A percentile compares a stretch with the other conserved stretches of the same genome.
Conservation (phyloP, 2,329 filamentous ascomycete species). For the Penicillium aurantiogriseum region DNA sequence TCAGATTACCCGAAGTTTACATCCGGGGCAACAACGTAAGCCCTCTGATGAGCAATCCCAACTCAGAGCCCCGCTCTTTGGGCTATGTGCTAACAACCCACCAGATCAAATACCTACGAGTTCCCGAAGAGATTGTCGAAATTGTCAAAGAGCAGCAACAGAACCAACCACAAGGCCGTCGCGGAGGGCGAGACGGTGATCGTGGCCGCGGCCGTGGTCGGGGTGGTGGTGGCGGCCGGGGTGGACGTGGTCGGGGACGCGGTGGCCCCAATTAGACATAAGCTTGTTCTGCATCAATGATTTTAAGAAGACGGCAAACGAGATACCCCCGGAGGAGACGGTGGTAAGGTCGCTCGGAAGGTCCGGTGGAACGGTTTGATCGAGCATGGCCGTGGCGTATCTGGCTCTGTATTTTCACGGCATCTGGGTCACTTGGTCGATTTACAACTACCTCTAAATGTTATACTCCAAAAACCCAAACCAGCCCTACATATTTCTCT, state of each 20-base stretch:
- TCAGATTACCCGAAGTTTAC: conserved; percentile 88
- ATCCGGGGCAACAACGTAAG: conserved; percentile 95
- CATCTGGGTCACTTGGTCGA: conserved; percentile 28
- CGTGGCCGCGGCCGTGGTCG: conserved; percentile 40
- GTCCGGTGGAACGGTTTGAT: conserved; percentile 32
- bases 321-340: conserved; percentile 38
- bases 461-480: conserved; percentile 13
- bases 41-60: conserved; percentile 15
- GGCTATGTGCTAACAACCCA: conserved; percentile 2
- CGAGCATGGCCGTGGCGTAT: conserved; percentile 44
- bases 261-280: conserved; percentile 31
- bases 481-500: neutral
- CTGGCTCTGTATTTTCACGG: conserved; percentile 38
- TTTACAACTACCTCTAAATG: conserved; percentile 17
- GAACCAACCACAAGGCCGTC: conserved; percentile 53
- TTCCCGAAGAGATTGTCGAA: conserved; percentile 96
- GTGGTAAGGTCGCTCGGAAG: conserved; percentile 29
- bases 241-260: conserved; percentile 42
- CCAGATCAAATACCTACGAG: conserved; percentile 96
- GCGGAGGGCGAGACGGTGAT: conserved; percentile 41
- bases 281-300: conserved; percentile 14
- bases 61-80: neutral
- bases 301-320: conserved; percentile 25
- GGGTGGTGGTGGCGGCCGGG: conserved; percentile 38
- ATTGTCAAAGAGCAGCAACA: conserved; percentile 90